phyloP scores from a whole-genome alignment of 2,329 filamentous ascomycete genomes.

The Diplodia mutila region DNA sequence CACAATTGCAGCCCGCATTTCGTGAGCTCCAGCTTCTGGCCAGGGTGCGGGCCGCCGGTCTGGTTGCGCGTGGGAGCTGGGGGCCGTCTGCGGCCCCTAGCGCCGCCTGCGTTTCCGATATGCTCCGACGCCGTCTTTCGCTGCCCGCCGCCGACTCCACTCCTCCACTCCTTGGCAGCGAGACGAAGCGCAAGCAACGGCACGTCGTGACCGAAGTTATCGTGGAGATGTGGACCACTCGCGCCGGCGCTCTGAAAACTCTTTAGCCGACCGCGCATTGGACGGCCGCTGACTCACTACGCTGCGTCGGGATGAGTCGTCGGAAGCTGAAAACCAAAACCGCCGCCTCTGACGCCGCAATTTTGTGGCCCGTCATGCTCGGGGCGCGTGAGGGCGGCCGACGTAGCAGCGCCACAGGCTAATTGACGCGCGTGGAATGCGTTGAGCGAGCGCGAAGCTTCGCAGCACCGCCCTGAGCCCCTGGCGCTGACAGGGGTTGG shows the following conservation, averaged over 20 bases:
- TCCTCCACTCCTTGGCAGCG: conserved; percentile 23
- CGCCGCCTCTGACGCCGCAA: conserved; percentile 8
- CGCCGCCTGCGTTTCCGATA: conserved; percentile 12
- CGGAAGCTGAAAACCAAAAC: neutral
- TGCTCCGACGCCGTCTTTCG: conserved; percentile 12
- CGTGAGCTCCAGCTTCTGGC: conserved; percentile 14
- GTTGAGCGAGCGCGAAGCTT: conserved; percentile 16
- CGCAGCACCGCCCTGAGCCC: neutral
- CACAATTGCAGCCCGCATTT: conserved; percentile 23
- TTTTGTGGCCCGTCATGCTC: neutral
- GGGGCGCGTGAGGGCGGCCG: neutral
- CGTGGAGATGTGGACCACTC: conserved; percentile 5
- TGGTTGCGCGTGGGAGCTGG: conserved; percentile 9
- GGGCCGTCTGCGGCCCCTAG: neutral
- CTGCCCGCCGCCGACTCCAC: conserved; percentile 17
- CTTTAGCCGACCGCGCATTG: conserved; percentile 21
- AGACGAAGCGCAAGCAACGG: conserved; percentile 17
- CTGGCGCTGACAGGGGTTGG: conserved; percentile 5
- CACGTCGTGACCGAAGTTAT: conserved; percentile 15
- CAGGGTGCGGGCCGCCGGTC: conserved; percentile 20
- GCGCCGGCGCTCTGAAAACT: conserved; percentile 19
- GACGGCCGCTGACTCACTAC: conserved; percentile 3
- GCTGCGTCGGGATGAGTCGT: conserved; percentile 1
- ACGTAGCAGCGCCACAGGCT: neutral
- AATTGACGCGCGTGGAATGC: conserved; percentile 13